Conservation (phyloP, 1,139 yeast genomes). For the Hansenula sp. region DNA sequence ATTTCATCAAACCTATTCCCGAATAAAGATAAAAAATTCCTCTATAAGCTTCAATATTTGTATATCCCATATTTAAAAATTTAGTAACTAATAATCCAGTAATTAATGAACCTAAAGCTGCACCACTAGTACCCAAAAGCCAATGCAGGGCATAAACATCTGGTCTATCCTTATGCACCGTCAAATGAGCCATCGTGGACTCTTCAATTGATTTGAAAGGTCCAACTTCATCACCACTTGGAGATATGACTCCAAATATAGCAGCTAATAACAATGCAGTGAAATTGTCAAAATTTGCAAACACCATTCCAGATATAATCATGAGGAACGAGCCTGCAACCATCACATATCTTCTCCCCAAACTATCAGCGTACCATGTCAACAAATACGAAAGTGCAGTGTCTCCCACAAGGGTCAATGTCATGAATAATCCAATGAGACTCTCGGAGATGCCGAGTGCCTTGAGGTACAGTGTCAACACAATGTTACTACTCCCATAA, state of each 20-base stretch:
- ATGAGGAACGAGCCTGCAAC: conserved; percentile 64
- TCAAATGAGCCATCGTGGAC: conserved; percentile 77
- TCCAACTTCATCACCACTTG: conserved; percentile 90
- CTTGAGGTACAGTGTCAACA: conserved; percentile 65
- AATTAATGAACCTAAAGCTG: conserved; percentile 66
- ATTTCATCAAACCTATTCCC: conserved; percentile 49
- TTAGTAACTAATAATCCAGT: conserved; percentile 58
- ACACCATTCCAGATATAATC: conserved; percentile 64
- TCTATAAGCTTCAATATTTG: conserved; percentile 43
- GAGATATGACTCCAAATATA: conserved; percentile 71
- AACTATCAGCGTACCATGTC: conserved; percentile 74
- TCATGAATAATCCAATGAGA: conserved; percentile 76
- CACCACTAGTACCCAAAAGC: conserved; percentile 65
- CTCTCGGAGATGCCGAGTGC: conserved; percentile 52
- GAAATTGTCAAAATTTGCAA: conserved; percentile 50
- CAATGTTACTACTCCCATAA: conserved; percentile 80
- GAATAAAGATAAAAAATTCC: conserved; percentile 56
- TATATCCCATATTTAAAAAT: conserved; percentile 27
- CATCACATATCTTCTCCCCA: conserved; percentile 71
- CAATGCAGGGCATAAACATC: conserved; percentile 59
- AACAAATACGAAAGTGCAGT: conserved; percentile 64
- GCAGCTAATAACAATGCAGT: conserved; percentile 59
- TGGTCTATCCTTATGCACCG: conserved; percentile 62
- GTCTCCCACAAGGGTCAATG: conserved; percentile 77
- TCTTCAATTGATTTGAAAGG: conserved; percentile 91